Percentiles rank a stretch among this genome's conserved stretches.
Evolutionary conservation across 1,284 basidiomycete genomes (phyloP).

Genomic region (Boletellus sp.): DNA sequence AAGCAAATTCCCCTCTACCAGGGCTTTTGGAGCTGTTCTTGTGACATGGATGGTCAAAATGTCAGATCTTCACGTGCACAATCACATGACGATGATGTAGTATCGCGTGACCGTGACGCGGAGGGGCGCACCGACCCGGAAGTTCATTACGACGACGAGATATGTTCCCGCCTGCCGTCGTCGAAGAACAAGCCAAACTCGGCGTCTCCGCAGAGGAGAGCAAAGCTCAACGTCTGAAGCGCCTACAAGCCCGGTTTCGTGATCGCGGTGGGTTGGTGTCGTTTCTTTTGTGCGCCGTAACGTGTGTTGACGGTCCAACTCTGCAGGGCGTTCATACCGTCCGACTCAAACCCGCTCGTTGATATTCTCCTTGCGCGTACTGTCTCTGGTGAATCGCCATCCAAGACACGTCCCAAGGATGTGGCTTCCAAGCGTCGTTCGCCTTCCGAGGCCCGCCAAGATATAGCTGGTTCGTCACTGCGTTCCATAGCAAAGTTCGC

Average conservation of each 20-base stretch:
- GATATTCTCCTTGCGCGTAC: conserved; percentile 41
- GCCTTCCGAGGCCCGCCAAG: conserved; percentile 8
- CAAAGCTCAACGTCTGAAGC: conserved; percentile 48
- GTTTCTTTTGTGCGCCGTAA: not conserved
- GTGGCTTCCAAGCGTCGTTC: conserved; percentile 8
- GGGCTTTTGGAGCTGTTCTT: too few species aligned
- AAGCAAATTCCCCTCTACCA: too few species aligned
- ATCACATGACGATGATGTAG: not conserved
- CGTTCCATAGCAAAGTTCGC: not conserved
- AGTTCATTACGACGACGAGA: conserved; percentile 14
- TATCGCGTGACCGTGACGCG: too few species aligned
- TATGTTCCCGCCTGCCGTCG: conserved; percentile 14
- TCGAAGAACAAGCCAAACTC: conserved; percentile 23
- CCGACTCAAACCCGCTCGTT: conserved; percentile 36
- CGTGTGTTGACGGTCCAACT: conserved; percentile 2
- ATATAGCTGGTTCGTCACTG: conserved; percentile 14
- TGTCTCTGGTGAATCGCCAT: conserved; percentile 42
- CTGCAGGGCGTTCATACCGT: conserved; percentile 39
- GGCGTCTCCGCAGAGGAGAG: conserved; percentile 47
- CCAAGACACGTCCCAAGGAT: conserved; percentile 20
- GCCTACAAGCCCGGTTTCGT: conserved; percentile 56
- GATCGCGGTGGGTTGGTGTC: conserved; percentile 58
- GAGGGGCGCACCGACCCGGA: too few species aligned
- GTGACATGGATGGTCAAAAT: too few species aligned
- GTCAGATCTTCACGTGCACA: too few species aligned